Evolutionary conservation across 257 asterid genomes (phyloP), one percentile per base, ranked within the genome.

Genomic region (Salvia hispanica): DNA sequence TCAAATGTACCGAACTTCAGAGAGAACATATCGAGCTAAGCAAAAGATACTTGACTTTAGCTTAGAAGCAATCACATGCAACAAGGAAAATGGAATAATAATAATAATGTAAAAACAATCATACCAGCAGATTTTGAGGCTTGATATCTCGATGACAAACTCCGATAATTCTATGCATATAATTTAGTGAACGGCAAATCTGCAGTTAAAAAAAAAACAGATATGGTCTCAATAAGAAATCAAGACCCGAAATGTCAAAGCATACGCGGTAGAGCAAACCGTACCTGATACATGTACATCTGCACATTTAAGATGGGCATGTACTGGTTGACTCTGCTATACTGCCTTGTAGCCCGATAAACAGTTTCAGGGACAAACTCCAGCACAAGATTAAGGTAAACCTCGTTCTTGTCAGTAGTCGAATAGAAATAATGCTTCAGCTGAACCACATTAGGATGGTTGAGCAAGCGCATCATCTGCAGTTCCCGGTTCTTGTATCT

Each of bases 61-160:
- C 31, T 25, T 25, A 25, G 31, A 28, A 8, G 31, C 36, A 9
- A 42, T 7, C 54, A 40, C 33, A 10, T 7, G n/a, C 37, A 21
- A 59, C 55, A n/a, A 33, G 31, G 12, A 59, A 5, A 51, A 4
- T 18, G 36, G 45, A 18, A 34, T n/a, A 61, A 34, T 1, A 34
- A 11, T 7, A 15, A 56, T 28, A 25, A 52, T 15, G 15, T 4
- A 56, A 18, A 46, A 6, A 69, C 40, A 34, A 43, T 4, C 81
- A 60, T 80, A 87, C 95, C 81, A 85, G 83, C 14, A 87, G 60
- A 77, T 87, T 87, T 72, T 85, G 95, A 14, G 95, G 91, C 72
- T 87, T 87, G 51, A 87, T 83, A 64, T 87, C 95, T 55, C 91
- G 80, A 78, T 87, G 95, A 50, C 91, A 83, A 4, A 87, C 89